Conservation (phyloP, 345 rosid genomes). For the Lumnitzera racemosa region DNA sequence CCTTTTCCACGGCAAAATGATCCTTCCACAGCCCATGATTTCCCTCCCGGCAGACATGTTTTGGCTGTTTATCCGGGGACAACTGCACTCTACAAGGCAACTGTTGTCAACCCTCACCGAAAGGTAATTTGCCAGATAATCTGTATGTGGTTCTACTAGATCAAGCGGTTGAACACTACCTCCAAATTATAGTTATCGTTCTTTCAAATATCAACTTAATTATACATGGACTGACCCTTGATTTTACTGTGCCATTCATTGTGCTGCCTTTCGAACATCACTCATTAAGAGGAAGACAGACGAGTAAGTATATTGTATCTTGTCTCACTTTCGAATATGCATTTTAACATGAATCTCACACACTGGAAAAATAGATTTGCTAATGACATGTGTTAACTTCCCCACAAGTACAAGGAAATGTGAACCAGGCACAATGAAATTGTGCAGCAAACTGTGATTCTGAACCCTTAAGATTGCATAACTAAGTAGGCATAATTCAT, state of each 20-base stretch:
- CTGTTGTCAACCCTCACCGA: slow-evolving; percentile 68
- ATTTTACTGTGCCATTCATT: slow-evolving; percentile 12
- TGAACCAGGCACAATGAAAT: too few species aligned
- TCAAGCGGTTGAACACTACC: not conserved
- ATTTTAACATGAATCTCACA: not conserved
- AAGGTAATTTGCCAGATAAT: slow-evolving; percentile 34
- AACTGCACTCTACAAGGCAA: slow-evolving; percentile 91
- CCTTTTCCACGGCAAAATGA: slow-evolving; percentile 85
- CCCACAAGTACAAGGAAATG: too few species aligned
- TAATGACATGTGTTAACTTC: too few species aligned
- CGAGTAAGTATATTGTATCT: slow-evolving; percentile 53
- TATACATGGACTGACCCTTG: slow-evolving; percentile 18
- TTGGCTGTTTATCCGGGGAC: slow-evolving; percentile 99
- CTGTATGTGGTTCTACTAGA: not conserved
- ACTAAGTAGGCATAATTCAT: too few species aligned
- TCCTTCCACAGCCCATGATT: slow-evolving; percentile 51
- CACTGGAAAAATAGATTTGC: not conserved
- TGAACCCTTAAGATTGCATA: too few species aligned
- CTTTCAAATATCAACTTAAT: slow-evolving; percentile 1
- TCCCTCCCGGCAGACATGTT: slow-evolving; percentile 58
- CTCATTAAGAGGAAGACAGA: slow-evolving; percentile 69
- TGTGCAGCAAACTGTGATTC: too few species aligned
- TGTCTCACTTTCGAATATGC: not conserved
- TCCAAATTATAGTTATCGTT: slow-evolving; percentile 1
- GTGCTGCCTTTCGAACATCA: slow-evolving; percentile 11